Evolutionary conservation across 1,139 yeast species (phyloP), one percentile per base, ranked within the genome.

Genomic region (Blastobotrys indianensis): DNA sequence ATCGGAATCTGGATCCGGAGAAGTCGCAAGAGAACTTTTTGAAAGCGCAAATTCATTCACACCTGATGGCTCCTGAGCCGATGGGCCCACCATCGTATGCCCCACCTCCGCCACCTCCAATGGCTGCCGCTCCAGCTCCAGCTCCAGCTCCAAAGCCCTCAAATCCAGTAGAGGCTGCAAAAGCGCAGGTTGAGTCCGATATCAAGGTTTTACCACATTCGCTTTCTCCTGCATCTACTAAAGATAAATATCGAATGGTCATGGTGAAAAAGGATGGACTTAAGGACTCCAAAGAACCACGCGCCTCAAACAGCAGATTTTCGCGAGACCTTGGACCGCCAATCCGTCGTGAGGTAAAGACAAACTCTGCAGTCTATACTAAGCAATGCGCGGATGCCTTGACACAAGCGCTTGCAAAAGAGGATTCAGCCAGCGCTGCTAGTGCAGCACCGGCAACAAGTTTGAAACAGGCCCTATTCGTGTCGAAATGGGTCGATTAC

Each of bases 401-500:
- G 4, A 23, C 43, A 2, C 40, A 37, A 10, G 43, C 30, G 9
- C 33, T 42, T 2, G 15, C 32, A 5, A 4, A 29, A 7, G 23
- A 30, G 9, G 10, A 20, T n/a, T 10, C 35, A 4, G 17, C 39
- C 4, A 10, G 16, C 4, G 39, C 39, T 5, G 30, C n/a, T n/a
- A n/a, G n/a, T n/a, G n/a, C 39, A 12, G 32, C 31, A 37, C 20
- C 17, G 12, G 13, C 32, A 37, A 28, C 39, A 11, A 20, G 11
- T n/a, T n/a, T 17, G 20, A 28, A 38, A 29, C 54, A 54, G 5
- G 54, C 57, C 10, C 47, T 60, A 7, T 78, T 86, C 52, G 82
- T 92, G 42, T 84, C 94, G 53, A 90, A 90, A 64, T 94, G 99
- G 99, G 98, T 94, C 29, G 98, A 94, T 65, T 92, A 92, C 64